A percentile compares a stretch with the other conserved stretches of the same genome.
Conservation (phyloP, 345 rosid species). For the Linum trigynum region DNA sequence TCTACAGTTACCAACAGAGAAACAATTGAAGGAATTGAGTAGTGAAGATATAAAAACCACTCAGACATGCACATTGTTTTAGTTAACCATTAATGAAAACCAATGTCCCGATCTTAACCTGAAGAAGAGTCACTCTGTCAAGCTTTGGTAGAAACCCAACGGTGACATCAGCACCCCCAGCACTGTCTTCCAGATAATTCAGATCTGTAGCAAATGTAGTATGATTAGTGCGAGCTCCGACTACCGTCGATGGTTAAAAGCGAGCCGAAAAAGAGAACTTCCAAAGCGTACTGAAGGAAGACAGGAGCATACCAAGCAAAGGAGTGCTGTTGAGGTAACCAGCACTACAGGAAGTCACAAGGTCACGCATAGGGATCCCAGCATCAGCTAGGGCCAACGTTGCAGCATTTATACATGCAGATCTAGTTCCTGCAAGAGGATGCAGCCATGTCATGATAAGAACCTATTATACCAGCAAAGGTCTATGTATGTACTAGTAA, state of each 20-base stretch:
- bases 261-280: background rate
- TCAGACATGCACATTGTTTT: background rate
- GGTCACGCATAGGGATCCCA: constrained; percentile 94
- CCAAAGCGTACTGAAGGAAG: background rate
- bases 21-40: background rate
- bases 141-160: constrained; percentile 73
- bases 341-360: constrained; percentile 89
- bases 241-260: background rate
- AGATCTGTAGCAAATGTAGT: constrained; percentile 36
- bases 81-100: background rate
- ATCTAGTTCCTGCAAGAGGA: constrained; percentile 62
- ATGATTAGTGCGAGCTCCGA: background rate
- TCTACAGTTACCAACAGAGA: constrained; percentile 32
- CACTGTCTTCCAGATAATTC: constrained; percentile 88
- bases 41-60: background rate
- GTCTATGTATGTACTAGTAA: background rate
- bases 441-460: background rate
- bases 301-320: constrained; percentile 47
- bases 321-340: constrained; percentile 86
- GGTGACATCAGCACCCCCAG: constrained; percentile 94
- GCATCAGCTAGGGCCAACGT: constrained; percentile 96
- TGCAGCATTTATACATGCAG: constrained; percentile 97
- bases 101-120: constrained; percentile 37
- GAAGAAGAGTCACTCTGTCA: constrained; percentile 94
- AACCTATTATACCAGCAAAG: background rate